Base-by-base conservation (phyloP, 768 basidiomycete genomes). In the Termitomyces eurrhizus region DNA sequence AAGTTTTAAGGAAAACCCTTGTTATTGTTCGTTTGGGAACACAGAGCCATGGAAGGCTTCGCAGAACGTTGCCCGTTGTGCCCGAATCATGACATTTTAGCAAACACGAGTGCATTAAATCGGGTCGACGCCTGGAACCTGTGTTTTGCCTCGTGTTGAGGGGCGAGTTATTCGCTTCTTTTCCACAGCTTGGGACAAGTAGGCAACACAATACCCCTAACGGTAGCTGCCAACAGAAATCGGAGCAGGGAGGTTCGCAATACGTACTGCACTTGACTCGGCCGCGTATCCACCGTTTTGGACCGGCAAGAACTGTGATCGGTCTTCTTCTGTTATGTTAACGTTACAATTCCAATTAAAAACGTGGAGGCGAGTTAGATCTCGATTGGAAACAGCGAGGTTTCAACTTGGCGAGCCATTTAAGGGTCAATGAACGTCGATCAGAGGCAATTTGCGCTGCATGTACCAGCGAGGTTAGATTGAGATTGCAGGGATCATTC, bases 11-110 rank as follows among this genome's bases (percentile, higher is more conserved):
- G 68, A 70, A 73, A 70, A 74, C 69, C 53, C 69, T 70, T 75
- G 72, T 75, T 76, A 70, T 76, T 75, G 72, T 76, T 74, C 68
- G 67, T 70, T 71, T 64, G 65, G 68, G 66, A 65, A 66, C 45
- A 48, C 59, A 65, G 63, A 66, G 60, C 63, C 58, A 61, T 46
- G 60, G 68, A 72, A 72, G 57, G 68, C 68, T 72, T 75, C 67
- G 68, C 69, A 69, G 62, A 66, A 64, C 63, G 64, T 66, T 62
- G 64, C 64, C 66, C 63, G 60, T 65, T 65, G 54, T n/a, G 59
- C 64, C 73, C 70, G 68, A 60, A 57, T 64, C 44, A 36, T 64
- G 64, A 58, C 67, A 64, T 72, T 72, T 69, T 68, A 64, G 58
- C 66, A 71, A 73, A 48, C 56, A 57, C 45, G 45, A 73, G 73